phyloP scores from a whole-genome alignment of 169 alveolate genomes.

The Besnoitia besnoiti region DNA sequence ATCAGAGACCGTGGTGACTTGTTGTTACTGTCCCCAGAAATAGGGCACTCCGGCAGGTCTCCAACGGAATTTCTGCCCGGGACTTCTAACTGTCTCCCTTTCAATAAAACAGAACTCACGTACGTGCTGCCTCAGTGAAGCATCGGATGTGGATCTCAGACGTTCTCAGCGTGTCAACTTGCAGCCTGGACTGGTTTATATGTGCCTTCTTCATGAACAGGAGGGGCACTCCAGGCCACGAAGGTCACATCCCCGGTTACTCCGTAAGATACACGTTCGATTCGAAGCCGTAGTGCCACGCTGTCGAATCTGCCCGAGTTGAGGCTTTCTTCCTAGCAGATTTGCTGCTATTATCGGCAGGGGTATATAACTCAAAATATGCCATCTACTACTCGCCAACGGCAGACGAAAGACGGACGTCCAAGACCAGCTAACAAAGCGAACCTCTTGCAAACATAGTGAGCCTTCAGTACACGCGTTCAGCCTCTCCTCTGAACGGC shows the following conservation, averaged over 20 bases:
- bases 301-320: too few relatives aligned
- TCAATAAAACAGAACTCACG: conserved; percentile 3
- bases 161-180: not conserved
- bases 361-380: not conserved
- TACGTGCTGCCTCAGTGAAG: not conserved
- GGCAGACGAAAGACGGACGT: not conserved
- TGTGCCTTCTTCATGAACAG: not conserved
- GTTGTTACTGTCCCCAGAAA: not conserved
- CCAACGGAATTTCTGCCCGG: conserved; percentile 7
- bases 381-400: not conserved
- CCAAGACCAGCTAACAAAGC: conserved; percentile 28
- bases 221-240: conserved; percentile 30
- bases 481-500: too few relatives aligned
- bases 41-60: not conserved
- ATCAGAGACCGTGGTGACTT: not conserved
- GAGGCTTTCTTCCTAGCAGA: too few relatives aligned
- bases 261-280: not conserved
- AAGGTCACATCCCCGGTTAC: conserved; percentile 16
- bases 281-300: not conserved
- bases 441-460: conserved; percentile 2
- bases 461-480: too few relatives aligned
- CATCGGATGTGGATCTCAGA: not conserved
- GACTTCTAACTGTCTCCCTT: not conserved
- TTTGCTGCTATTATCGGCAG: too few relatives aligned
- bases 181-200: not conserved